Percentiles rank a stretch among this genome's conserved stretches.
phyloP scores from a whole-genome alignment of 1,284 basidiomycete species.

The Puccinia hordei region DNA sequence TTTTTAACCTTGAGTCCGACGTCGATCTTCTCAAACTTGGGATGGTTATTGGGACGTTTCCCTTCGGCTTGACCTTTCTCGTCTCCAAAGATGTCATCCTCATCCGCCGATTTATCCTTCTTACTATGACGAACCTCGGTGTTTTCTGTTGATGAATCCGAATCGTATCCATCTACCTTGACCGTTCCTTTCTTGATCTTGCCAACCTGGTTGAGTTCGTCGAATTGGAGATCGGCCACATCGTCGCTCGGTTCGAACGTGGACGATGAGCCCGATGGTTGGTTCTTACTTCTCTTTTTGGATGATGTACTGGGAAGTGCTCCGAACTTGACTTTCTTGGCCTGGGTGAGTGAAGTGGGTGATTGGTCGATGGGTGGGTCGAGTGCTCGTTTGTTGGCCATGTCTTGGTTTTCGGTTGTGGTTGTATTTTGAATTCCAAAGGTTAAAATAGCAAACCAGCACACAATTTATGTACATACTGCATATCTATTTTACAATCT shows the following conservation, averaged over 20 bases:
- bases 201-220: conserved; percentile 37
- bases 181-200: conserved; percentile 54
- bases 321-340: conserved; percentile 42
- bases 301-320: background rate
- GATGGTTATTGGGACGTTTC: conserved; percentile 18
- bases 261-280: background rate
- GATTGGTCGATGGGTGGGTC: conserved; percentile 7
- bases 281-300: background rate
- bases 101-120: conserved; percentile 63
- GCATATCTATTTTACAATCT: too few relatives aligned
- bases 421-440: too few relatives aligned
- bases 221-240: conserved; percentile 24
- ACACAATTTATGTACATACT: too few relatives aligned
- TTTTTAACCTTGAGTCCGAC: conserved; percentile 52
- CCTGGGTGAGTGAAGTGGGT: background rate
- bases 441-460: too few relatives aligned
- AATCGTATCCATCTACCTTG: conserved; percentile 83
- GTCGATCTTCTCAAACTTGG: conserved; percentile 50
- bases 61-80: conserved; percentile 61
- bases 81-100: conserved; percentile 84
- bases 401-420: background rate
- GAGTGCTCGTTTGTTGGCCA: conserved; percentile 20
- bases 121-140: conserved; percentile 81
- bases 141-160: conserved; percentile 87
- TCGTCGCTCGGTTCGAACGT: conserved; percentile 18